Evolutionary conservation across 1,284 basidiomycete species (phyloP).

Genomic region (Irpex rosettiformis): DNA sequence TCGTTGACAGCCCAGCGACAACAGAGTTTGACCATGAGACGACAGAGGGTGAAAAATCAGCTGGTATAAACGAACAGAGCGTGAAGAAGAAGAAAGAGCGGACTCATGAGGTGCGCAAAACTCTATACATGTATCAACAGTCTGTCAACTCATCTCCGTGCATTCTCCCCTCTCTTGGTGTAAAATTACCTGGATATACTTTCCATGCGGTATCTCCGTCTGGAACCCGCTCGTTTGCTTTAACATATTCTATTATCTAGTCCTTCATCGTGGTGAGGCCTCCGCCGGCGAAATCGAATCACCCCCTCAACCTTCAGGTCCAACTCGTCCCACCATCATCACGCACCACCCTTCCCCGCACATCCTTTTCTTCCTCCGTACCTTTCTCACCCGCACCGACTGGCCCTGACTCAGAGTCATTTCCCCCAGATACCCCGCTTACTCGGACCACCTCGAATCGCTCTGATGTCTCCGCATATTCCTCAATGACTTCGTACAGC

Average conservation of each 20-base stretch:
- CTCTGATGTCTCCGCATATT: constrained; percentile 48
- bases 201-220: no score
- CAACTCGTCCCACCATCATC: constrained; percentile 80
- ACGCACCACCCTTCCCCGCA: constrained; percentile 37
- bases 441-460: constrained; percentile 38
- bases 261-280: constrained; percentile 85
- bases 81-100: constrained; percentile 44
- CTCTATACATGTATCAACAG: not conserved
- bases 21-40: not conserved
- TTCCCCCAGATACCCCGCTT: constrained; percentile 21
- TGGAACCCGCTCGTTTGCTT: not conserved
- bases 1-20: not conserved
- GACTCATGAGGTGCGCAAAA: constrained; percentile 49
- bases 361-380: constrained; percentile 27
- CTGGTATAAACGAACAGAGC: constrained; percentile 25
- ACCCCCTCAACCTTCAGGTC: constrained; percentile 90
- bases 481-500: constrained; percentile 28
- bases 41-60: not conserved
- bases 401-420: not conserved
- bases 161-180: constrained; percentile 14
- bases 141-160: not conserved
- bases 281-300: constrained; percentile 79
- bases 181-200: constrained; percentile 5
- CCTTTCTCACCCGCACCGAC: not conserved
- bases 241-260: constrained; percentile 35